A percentile compares a stretch with the other conserved stretches of the same genome.
Evolutionary conservation across 1,284 basidiomycete genomes (phyloP).

Genomic region (Microbotryum violaceum): DNA sequence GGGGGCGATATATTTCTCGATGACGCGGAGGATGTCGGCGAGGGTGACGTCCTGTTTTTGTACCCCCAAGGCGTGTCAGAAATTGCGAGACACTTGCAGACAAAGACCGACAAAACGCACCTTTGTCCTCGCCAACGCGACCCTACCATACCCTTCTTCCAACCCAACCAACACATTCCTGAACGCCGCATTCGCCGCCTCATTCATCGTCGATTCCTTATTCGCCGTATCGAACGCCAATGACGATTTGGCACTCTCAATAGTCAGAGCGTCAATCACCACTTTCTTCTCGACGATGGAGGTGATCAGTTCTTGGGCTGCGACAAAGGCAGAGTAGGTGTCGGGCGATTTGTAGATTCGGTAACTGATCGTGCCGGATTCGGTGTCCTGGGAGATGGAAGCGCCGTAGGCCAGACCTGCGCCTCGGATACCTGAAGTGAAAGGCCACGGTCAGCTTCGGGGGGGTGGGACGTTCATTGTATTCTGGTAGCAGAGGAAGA

Average conservation of each 20-base stretch:
- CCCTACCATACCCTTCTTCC: slow-evolving; percentile 61
- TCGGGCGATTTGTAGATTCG: slow-evolving; percentile 70
- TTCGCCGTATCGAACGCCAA: slow-evolving; percentile 78
- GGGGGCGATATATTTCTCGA: slow-evolving; percentile 73
- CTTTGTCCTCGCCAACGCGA: slow-evolving; percentile 65
- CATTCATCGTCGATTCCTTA: slow-evolving; percentile 70
- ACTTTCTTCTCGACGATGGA: slow-evolving; percentile 37
- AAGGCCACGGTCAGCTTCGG: not conserved
- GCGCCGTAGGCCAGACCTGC: slow-evolving; percentile 92
- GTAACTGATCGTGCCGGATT: slow-evolving; percentile 75
- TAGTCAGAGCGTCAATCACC: slow-evolving; percentile 66
- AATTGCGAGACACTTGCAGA: not conserved
- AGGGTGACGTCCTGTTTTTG: slow-evolving; percentile 57
- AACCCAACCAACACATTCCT: slow-evolving; percentile 75
- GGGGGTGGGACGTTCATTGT: slow-evolving; percentile 50
- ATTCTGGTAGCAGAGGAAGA: slow-evolving; percentile 68
- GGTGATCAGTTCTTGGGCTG: slow-evolving; percentile 52
- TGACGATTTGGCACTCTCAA: slow-evolving; percentile 87
- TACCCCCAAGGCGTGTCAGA: not conserved
- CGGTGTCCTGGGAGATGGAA: slow-evolving; percentile 65
- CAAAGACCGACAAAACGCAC: slow-evolving; percentile 4
- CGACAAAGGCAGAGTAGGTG: slow-evolving; percentile 70
- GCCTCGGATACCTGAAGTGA: slow-evolving; percentile 57
- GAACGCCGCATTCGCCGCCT: slow-evolving; percentile 76
- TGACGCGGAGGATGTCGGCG: slow-evolving; percentile 60